Conservation (phyloP, 768 basidiomycete genomes). For the Auricularia sp. region DNA sequence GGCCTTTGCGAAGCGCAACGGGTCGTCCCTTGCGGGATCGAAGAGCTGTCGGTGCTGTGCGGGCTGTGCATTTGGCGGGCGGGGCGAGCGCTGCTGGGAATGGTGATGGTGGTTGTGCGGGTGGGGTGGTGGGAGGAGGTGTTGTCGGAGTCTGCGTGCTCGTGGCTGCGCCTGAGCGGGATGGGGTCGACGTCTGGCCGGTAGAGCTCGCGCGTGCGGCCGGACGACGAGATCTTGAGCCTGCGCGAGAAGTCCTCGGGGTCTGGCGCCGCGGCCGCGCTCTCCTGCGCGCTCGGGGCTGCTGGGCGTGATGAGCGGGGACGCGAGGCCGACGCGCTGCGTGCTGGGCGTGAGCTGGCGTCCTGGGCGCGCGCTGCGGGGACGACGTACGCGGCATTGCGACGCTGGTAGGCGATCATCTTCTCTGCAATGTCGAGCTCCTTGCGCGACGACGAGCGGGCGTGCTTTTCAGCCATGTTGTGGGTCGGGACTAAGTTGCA, state of each 20-base stretch:
- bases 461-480: neutral
- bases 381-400: conserved; percentile 42
- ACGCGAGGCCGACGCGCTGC: conserved; percentile 17
- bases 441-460: neutral
- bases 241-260: conserved; percentile 63
- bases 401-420: conserved; percentile 58
- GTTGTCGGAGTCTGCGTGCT: conserved; percentile 55
- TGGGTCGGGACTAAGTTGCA: neutral
- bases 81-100: conserved; percentile 24
- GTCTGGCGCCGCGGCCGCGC: conserved; percentile 33
- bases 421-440: conserved; percentile 43
- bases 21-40: conserved; percentile 86
- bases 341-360: conserved; percentile 18
- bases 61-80: conserved; percentile 17
- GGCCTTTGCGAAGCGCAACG: conserved; percentile 66
- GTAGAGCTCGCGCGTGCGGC: conserved; percentile 40
- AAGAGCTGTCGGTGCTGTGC: conserved; percentile 49
- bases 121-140: conserved; percentile 37
- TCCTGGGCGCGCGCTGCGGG: conserved; percentile 8
- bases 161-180: conserved; percentile 47
- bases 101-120: conserved; percentile 24
- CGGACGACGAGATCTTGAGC: conserved; percentile 47
- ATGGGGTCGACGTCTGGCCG: conserved; percentile 65
- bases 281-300: conserved; percentile 26
- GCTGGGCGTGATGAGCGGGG: conserved; percentile 9